Evolutionary conservation across 345 rosid species (phyloP).

Genomic region (Aethionema arabicum): DNA sequence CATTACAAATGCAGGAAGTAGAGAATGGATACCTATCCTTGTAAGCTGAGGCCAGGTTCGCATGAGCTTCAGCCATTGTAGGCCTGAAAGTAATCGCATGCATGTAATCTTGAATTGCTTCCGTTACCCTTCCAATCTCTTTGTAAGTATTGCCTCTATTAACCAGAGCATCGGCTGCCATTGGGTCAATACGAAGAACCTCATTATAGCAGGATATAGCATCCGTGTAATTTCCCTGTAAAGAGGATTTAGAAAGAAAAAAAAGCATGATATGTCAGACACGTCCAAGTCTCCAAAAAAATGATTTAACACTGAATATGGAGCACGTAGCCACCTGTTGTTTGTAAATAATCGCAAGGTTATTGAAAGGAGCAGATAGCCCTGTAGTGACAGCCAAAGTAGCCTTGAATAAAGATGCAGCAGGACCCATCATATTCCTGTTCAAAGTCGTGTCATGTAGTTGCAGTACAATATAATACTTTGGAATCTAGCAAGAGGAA

Average conservation of each 20-base stretch:
- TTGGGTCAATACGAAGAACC: constrained; percentile 94
- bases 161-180: constrained; percentile 97
- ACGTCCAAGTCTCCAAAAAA: background rate
- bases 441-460: constrained; percentile 25
- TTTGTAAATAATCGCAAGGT: constrained; percentile 93
- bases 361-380: constrained; percentile 94
- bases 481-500: constrained; percentile 1
- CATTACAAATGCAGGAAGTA: constrained; percentile 9
- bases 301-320: constrained; percentile 10
- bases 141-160: constrained; percentile 97
- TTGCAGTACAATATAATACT: background rate
- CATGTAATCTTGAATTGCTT: constrained; percentile 92
- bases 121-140: constrained; percentile 91
- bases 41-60: constrained; percentile 99
- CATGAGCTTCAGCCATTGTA: constrained; percentile 98
- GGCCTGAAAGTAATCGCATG: constrained; percentile 83
- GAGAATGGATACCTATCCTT: constrained; percentile 78
- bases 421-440: constrained; percentile 84
- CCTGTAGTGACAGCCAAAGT: constrained; percentile 90
- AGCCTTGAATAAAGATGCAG: constrained; percentile 85
- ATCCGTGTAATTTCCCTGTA: constrained; percentile 87
- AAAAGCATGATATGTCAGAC: constrained; percentile 3
- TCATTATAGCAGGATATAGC: constrained; percentile 98
- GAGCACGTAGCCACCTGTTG: constrained; percentile 66
- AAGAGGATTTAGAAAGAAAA: constrained; percentile 10